A percentile compares a stretch with the other conserved stretches of the same genome.
Conservation (phyloP, 495 filamentous ascomycete genomes). For the Hypoxylon lienhwacheense region DNA sequence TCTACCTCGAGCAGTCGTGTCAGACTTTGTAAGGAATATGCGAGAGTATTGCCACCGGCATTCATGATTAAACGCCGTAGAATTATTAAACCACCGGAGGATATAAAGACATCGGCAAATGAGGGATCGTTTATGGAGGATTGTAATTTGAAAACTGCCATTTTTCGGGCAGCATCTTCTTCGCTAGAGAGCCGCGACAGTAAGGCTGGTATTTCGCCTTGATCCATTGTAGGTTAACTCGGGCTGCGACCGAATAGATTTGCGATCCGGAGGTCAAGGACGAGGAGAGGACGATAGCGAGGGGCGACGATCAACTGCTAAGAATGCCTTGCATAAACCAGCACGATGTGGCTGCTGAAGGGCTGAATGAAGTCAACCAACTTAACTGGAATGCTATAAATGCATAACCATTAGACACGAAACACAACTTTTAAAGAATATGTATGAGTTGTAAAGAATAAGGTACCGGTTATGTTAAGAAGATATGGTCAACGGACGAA, state of each 20-base stretch:
- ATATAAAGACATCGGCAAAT: constrained; percentile 95
- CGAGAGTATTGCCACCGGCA: constrained; percentile 88
- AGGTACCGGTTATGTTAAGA: too few relatives aligned
- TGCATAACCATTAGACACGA: constrained; percentile 19
- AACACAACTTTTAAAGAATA: constrained; percentile 6
- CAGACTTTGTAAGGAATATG: constrained; percentile 89
- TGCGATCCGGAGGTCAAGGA: constrained; percentile 16
- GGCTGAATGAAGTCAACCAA: constrained; percentile 14
- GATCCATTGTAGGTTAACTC: constrained; percentile 45
- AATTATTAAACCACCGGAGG: constrained; percentile 78
- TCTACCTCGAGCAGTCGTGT: constrained; percentile 87
- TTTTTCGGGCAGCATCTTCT: constrained; percentile 91
- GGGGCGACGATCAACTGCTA: constrained; percentile 8
- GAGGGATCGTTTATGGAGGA: constrained; percentile 90
- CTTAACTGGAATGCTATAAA: constrained; percentile 26
- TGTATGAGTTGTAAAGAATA: constrained; percentile 1
- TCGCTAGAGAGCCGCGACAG: constrained; percentile 59
- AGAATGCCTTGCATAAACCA: constrained; percentile 11
- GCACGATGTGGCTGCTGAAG: constrained; percentile 22
- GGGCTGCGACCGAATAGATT: constrained; percentile 13
- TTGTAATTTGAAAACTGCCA: constrained; percentile 98
- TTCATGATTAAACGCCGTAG: constrained; percentile 80
- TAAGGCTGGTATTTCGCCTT: constrained; percentile 59
- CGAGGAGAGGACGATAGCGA: too few relatives aligned
- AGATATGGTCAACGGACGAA: too few relatives aligned